Conservation (phyloP, 495 filamentous ascomycete genomes). For the Aspergillus nanangensis region DNA sequence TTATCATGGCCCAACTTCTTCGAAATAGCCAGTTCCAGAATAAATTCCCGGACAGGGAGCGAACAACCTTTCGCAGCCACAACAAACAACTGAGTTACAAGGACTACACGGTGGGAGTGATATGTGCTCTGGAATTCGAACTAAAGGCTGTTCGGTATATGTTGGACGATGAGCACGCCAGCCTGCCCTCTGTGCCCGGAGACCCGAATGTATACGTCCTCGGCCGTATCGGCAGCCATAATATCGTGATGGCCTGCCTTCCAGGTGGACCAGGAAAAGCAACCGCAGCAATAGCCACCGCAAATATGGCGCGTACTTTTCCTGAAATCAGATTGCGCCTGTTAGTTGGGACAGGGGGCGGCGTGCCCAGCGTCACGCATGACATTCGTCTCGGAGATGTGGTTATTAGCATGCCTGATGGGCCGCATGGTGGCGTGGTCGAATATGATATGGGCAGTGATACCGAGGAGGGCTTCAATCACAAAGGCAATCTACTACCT, state of each 20-base stretch:
- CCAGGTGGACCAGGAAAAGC: neutral
- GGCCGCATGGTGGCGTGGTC: slow-evolving; percentile 5
- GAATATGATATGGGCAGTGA: slow-evolving; percentile 12
- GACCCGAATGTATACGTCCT: slow-evolving; percentile 2
- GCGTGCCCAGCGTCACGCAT: slow-evolving; percentile 16
- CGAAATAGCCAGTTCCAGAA: too few relatives aligned
- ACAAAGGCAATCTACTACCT: neutral
- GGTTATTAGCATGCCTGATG: slow-evolving; percentile 5
- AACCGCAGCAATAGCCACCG: slow-evolving; percentile 21
- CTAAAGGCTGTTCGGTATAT: neutral
- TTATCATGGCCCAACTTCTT: too few relatives aligned
- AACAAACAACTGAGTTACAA: too few relatives aligned
- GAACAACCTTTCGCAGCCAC: too few relatives aligned
- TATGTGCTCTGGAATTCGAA: slow-evolving; percentile 1
- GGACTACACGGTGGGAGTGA: neutral
- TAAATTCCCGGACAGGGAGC: too few relatives aligned
- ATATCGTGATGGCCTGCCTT: slow-evolving; percentile 3
- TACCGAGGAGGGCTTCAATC: neutral
- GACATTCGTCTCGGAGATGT: slow-evolving; percentile 20
- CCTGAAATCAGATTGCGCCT: slow-evolving; percentile 13
- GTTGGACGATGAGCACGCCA: neutral
- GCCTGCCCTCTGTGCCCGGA: neutral
- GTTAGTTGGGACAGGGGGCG: slow-evolving; percentile 23
- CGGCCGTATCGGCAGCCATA: neutral
- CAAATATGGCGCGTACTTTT: slow-evolving; percentile 20